A percentile compares a stretch with the other conserved stretches of the same genome.
phyloP scores from a whole-genome alignment of 2,329 filamentous ascomycete species.

The Monosporascus sp. region DNA sequence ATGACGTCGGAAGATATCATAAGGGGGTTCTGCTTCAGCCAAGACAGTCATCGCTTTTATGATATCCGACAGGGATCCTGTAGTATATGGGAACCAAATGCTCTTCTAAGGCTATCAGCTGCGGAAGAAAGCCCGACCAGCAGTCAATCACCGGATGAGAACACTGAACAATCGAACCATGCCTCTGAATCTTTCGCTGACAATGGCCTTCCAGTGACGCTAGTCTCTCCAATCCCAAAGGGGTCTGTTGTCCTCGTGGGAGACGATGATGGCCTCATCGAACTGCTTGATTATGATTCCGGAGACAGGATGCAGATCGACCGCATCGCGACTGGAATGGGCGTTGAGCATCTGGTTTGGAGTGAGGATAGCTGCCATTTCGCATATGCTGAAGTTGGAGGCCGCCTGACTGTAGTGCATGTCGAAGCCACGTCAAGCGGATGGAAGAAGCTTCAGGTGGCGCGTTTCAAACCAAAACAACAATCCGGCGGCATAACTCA shows the following conservation, averaged over 20 bases:
- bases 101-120: background rate
- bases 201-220: background rate
- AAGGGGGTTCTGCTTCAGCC: background rate
- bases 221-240: background rate
- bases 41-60: background rate
- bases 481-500: background rate
- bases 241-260: background rate
- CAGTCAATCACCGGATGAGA: background rate
- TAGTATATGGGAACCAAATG: background rate
- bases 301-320: background rate
- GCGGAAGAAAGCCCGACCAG: background rate
- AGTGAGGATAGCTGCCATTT: background rate
- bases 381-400: slow-evolving; percentile 1
- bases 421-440: slow-evolving; percentile 2
- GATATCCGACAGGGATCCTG: background rate
- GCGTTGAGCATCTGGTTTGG: slow-evolving; percentile 1
- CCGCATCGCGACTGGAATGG: background rate
- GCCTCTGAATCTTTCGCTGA: background rate
- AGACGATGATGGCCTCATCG: background rate
- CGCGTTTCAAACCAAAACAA: slow-evolving; percentile 1
- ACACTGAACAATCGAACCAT: background rate
- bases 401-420: background rate
- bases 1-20: background rate
- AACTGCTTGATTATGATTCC: slow-evolving; percentile 1
- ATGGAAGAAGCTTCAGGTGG: background rate